A percentile compares a stretch with the other conserved stretches of the same genome.
phyloP scores from a whole-genome alignment of 805 yeast genomes.

The Candida hungchunana region DNA sequence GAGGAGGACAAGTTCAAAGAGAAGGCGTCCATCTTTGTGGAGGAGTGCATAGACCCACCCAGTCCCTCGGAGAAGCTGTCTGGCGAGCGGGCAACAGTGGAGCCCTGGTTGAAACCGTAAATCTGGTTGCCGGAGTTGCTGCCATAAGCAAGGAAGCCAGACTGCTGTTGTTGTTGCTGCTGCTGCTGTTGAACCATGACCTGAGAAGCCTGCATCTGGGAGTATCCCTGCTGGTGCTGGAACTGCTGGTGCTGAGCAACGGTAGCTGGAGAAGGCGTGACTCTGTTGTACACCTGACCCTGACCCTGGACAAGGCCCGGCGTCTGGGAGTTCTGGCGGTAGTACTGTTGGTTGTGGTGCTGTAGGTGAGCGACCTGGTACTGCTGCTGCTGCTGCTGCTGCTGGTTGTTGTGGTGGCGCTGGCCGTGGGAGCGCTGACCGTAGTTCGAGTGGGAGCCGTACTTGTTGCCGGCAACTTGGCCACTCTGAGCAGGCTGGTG shows the following conservation, averaged over 20 bases:
- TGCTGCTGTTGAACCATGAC: constrained; percentile 3
- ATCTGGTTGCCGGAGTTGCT: background rate
- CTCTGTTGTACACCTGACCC: too few relatives aligned
- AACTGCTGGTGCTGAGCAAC: constrained; percentile 1
- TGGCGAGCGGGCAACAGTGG: constrained; percentile 19
- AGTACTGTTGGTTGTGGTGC: constrained; percentile 1
- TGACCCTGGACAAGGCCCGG: background rate
- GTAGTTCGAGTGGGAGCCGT: constrained; percentile 2
- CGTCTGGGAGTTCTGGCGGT: background rate
- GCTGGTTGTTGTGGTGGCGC: background rate
- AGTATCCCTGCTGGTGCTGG: constrained; percentile 4
- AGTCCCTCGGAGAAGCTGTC: constrained; percentile 21
- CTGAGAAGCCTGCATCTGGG: constrained; percentile 1
- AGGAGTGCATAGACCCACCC: constrained; percentile 5
- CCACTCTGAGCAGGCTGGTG: too few relatives aligned
- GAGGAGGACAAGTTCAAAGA: constrained; percentile 22
- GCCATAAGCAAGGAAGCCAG: background rate
- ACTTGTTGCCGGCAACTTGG: constrained; percentile 3
- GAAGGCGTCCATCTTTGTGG: constrained; percentile 10
- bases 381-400: constrained; percentile 1
- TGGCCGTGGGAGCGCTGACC: background rate
- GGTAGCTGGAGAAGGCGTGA: constrained; percentile 4
- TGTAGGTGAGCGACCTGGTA: background rate
- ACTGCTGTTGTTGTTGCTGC: background rate
- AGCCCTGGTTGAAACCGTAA: constrained; percentile 1